Evolutionary conservation across 768 basidiomycete genomes (phyloP).

Genomic region (Punctularia strigosozonata): DNA sequence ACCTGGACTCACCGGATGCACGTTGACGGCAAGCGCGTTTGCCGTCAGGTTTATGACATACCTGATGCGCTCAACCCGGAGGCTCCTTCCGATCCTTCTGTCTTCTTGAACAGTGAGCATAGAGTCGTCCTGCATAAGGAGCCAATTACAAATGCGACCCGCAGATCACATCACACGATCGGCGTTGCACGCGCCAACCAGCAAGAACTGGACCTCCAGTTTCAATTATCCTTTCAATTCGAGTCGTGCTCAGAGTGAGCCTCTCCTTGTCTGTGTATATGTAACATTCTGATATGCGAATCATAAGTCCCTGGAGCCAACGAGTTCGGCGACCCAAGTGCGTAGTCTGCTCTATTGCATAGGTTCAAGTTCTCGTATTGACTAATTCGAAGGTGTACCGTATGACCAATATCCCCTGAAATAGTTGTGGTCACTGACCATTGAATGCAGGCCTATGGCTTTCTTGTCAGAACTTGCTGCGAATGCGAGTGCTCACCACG

Average conservation of each 20-base stretch:
- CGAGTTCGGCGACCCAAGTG: neutral
- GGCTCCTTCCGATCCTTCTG: slow-evolving; percentile 33
- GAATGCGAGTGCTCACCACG: slow-evolving; percentile 39
- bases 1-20: neutral
- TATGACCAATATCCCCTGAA: neutral
- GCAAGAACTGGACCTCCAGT: slow-evolving; percentile 30
- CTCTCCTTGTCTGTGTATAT: slow-evolving; percentile 10
- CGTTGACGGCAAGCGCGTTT: too few species aligned
- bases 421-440: neutral
- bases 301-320: neutral
- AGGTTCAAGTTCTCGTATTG: neutral
- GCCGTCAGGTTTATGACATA: slow-evolving; percentile 12
- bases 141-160: too few species aligned
- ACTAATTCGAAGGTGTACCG: neutral
- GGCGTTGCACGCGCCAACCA: slow-evolving; percentile 61
- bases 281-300: neutral
- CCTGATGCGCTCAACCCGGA: slow-evolving; percentile 31
- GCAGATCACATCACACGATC: slow-evolving; percentile 41
- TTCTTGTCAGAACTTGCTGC: slow-evolving; percentile 55
- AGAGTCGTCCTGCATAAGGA: too few species aligned
- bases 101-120: slow-evolving; percentile 56
- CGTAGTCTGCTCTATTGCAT: too few species aligned
- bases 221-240: slow-evolving; percentile 18
- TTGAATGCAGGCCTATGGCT: slow-evolving; percentile 8
- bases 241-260: neutral